phyloP scores from a whole-genome alignment of 352 stramenopile species.

The Pythium brachiatum region DNA sequence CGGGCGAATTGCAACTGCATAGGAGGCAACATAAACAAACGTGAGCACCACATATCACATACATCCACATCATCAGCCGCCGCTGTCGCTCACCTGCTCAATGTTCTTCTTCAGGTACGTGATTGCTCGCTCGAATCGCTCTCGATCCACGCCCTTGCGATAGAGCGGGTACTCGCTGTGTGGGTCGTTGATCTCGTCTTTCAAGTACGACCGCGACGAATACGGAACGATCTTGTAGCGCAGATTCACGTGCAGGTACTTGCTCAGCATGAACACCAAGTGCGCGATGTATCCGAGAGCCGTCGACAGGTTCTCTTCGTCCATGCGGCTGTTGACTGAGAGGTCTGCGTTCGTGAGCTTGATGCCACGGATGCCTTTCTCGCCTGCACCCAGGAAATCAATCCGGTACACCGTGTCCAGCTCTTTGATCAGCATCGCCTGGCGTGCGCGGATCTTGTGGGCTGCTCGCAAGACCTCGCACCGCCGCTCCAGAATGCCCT shows the following conservation, averaged over 20 bases:
- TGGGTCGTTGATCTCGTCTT: constrained; percentile 85
- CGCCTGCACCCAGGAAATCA: constrained; percentile 73
- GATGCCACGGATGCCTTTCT: constrained; percentile 83
- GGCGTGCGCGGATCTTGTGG: constrained; percentile 79
- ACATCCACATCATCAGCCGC: too few relatives aligned
- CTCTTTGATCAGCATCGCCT: constrained; percentile 78
- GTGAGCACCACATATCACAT: background rate
- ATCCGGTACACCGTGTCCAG: constrained; percentile 80
- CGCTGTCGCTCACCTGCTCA: constrained; percentile 79
- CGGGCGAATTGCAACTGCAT: constrained; percentile 69
- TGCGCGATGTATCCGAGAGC: constrained; percentile 85
- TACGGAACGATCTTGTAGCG: constrained; percentile 80
- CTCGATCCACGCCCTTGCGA: constrained; percentile 70
- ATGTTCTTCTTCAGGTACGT: constrained; percentile 77
- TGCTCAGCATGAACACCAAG: constrained; percentile 87
- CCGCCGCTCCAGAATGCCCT: constrained; percentile 70
- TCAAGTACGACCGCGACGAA: constrained; percentile 77
- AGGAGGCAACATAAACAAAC: constrained; percentile 12
- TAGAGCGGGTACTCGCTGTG: constrained; percentile 81
- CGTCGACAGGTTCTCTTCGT: constrained; percentile 85
- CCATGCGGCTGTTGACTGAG: constrained; percentile 42
- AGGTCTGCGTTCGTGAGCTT: constrained; percentile 73
- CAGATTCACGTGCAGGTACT: constrained; percentile 85
- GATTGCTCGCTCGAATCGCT: constrained; percentile 77
- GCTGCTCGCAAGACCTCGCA: constrained; percentile 74